Conservation (phyloP, 1,284 basidiomycete genomes). For the Meira miltonrushii region DNA sequence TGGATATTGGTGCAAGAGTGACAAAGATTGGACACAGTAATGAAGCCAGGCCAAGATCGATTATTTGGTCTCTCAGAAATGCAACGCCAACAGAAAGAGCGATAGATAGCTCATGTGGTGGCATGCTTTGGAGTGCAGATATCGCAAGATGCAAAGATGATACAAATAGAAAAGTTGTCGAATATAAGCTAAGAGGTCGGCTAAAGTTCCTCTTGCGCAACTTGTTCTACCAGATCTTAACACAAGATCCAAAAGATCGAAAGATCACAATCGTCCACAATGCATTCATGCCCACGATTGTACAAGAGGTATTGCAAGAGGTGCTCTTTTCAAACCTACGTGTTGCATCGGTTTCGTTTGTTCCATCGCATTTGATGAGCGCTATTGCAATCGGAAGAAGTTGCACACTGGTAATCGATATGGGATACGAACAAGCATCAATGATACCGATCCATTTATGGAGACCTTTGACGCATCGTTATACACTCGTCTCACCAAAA, state of each 20-base stretch:
- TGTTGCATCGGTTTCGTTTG: conserved; percentile 83
- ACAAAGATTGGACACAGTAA: conserved; percentile 44
- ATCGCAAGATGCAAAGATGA: conserved; percentile 23
- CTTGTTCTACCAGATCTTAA: conserved; percentile 58
- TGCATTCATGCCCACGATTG: conserved; percentile 73
- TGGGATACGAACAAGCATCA: conserved; percentile 82
- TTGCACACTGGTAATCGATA: conserved; percentile 86
- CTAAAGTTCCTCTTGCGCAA: conserved; percentile 32
- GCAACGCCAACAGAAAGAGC: conserved; percentile 24
- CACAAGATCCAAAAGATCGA: conserved; percentile 86
- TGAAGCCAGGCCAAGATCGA: conserved; percentile 39
- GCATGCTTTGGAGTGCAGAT: conserved; percentile 40
- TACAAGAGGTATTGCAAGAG: conserved; percentile 80
- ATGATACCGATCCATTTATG: conserved; percentile 64
- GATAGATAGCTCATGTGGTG: conserved; percentile 21
- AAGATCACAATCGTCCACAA: conserved; percentile 89
- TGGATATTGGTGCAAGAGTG: conserved; percentile 42
- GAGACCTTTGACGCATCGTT: conserved; percentile 20
- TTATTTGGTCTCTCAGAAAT: conserved; percentile 50
- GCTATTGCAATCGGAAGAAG: conserved; percentile 78
- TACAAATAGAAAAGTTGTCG: conserved; percentile 23
- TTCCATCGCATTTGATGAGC: conserved; percentile 68
- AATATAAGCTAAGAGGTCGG: conserved; percentile 25
- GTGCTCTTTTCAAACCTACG: conserved; percentile 85
- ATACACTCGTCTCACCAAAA: conserved; percentile 22